Conservation (phyloP, 129 eudicot species). For the Dittrichia graveolens region DNA sequence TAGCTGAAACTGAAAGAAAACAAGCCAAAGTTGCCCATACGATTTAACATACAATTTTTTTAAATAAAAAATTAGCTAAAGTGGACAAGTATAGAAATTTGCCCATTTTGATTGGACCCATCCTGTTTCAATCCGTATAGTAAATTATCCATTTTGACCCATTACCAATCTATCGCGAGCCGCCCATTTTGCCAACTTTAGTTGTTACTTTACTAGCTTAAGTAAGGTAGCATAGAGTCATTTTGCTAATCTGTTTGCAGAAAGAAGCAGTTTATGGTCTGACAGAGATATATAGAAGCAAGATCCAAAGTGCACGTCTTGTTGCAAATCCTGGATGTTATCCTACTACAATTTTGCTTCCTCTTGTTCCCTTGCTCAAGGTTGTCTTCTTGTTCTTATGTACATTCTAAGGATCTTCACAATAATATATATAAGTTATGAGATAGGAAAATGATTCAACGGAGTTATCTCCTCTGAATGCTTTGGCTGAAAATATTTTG, state of each 20-base stretch:
- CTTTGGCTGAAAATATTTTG: not conserved
- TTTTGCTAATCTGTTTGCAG: conserved; percentile 46
- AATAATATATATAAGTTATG: not conserved
- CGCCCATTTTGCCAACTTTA: not conserved
- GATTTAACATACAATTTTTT: too few species aligned
- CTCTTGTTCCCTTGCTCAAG: conserved; percentile 88
- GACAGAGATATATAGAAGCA: conserved; percentile 77
- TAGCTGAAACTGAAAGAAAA: too few species aligned
- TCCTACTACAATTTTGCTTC: conserved; percentile 91
- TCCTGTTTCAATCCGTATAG: too few species aligned
- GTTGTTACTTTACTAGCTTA: not conserved
- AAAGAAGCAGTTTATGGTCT: conserved; percentile 97
- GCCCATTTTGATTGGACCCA: too few species aligned
- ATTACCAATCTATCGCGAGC: not conserved
- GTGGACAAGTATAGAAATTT: too few species aligned
- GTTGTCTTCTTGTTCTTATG: conserved; percentile 38
- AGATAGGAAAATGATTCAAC: not conserved
- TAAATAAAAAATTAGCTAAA: too few species aligned
- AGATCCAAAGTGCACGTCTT: conserved; percentile 75
- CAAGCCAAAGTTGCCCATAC: too few species aligned
- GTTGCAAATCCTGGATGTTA: conserved; percentile 99
- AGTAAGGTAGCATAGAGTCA: not conserved
- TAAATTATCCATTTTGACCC: not conserved
- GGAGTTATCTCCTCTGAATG: not conserved
- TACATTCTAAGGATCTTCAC: conserved; percentile 5